Percentiles rank a stretch among this genome's conserved stretches.
These are phyloP conservation scores for Microsporum ferrugineum DNA, from an alignment of 2,329 filamentous ascomycete genomes.

Conservation along the genomic window DNA sequence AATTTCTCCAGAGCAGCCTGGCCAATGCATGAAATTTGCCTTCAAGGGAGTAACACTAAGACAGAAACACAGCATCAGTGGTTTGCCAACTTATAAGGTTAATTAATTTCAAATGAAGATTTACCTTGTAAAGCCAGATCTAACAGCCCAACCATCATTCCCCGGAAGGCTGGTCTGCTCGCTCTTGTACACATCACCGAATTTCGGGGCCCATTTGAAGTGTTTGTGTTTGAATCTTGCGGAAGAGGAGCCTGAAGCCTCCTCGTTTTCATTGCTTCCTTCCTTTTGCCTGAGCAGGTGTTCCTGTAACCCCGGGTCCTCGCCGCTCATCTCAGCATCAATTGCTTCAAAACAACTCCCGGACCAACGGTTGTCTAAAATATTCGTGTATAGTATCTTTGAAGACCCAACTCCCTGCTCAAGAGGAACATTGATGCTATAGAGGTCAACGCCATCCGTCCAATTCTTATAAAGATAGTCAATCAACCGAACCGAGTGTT, in stretches of 20 bases:
- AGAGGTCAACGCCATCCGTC: slow-evolving; percentile 65
- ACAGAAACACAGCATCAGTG: slow-evolving; percentile 2
- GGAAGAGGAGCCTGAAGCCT: slow-evolving; percentile 19
- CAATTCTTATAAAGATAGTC: slow-evolving; percentile 69
- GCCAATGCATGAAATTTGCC: slow-evolving; percentile 79
- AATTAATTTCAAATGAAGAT: slow-evolving; percentile 3
- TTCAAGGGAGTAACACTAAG: slow-evolving; percentile 74
- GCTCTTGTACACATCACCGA: slow-evolving; percentile 75
- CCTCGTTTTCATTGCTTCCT: slow-evolving; percentile 22
- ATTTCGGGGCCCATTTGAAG: slow-evolving; percentile 88
- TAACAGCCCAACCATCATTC: slow-evolving; percentile 88
- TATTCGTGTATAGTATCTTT: slow-evolving; percentile 69
- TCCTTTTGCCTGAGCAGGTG: slow-evolving; percentile 57
- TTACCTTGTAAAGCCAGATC: slow-evolving; percentile 75
- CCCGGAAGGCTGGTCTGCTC: slow-evolving; percentile 69
- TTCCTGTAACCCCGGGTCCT: slow-evolving; percentile 56
- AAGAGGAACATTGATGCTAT: slow-evolving; percentile 81
- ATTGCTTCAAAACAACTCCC: slow-evolving; percentile 79
- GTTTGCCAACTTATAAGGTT: neutral
- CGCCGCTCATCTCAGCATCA: slow-evolving; percentile 50
- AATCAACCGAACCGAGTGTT: slow-evolving; percentile 63
- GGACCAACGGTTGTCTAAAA: slow-evolving; percentile 85
- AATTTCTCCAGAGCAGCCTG: slow-evolving; percentile 58
- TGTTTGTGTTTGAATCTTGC: slow-evolving; percentile 61
- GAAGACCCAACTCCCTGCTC: slow-evolving; percentile 59